These are phyloP conservation scores for Bipolaris sorokiniana DNA, from an alignment of 2,329 filamentous ascomycete genomes.

Conservation along the genomic window DNA sequence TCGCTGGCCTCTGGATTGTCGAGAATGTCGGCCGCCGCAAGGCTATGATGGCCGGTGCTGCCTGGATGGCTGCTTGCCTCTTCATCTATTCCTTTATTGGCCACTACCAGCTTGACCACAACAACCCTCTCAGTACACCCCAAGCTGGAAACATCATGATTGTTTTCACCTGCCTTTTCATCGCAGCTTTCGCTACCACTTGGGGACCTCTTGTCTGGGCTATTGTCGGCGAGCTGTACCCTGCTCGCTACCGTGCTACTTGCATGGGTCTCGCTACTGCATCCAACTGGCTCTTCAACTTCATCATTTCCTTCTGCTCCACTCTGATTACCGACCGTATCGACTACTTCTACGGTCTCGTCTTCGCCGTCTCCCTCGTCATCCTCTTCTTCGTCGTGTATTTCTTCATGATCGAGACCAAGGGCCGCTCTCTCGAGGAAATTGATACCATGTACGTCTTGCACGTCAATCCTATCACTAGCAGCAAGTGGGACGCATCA, in stretches of 20 bases:
- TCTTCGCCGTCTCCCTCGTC: slow-evolving; percentile 73
- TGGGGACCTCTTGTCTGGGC: slow-evolving; percentile 78
- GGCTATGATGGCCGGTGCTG: slow-evolving; percentile 54
- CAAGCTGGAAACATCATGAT: slow-evolving; percentile 66
- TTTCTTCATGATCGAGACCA: slow-evolving; percentile 79
- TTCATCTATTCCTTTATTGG: slow-evolving; percentile 59
- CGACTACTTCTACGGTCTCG: slow-evolving; percentile 74
- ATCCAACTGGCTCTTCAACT: slow-evolving; percentile 56
- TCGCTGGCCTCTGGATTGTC: slow-evolving; percentile 55
- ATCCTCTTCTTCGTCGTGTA: slow-evolving; percentile 70
- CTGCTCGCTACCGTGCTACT: slow-evolving; percentile 59
- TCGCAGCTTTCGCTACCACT: slow-evolving; percentile 69
- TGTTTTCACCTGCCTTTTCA: slow-evolving; percentile 72
- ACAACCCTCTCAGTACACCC: slow-evolving; percentile 43
- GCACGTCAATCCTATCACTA: slow-evolving; percentile 68
- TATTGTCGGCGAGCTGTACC: slow-evolving; percentile 70
- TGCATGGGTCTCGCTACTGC: slow-evolving; percentile 54
- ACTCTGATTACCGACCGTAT: slow-evolving; percentile 76
- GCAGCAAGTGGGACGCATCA: slow-evolving; percentile 57
- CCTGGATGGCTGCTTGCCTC: slow-evolving; percentile 64
- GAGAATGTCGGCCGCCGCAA: slow-evolving; percentile 56
- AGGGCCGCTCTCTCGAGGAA: slow-evolving; percentile 76
- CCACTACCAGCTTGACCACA: slow-evolving; percentile 50
- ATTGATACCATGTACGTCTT: slow-evolving; percentile 76
- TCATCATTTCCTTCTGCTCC: slow-evolving; percentile 70